Evolutionary conservation across 139 green algal genomes (phyloP).

Genomic region (Gonium pectorale): DNA sequence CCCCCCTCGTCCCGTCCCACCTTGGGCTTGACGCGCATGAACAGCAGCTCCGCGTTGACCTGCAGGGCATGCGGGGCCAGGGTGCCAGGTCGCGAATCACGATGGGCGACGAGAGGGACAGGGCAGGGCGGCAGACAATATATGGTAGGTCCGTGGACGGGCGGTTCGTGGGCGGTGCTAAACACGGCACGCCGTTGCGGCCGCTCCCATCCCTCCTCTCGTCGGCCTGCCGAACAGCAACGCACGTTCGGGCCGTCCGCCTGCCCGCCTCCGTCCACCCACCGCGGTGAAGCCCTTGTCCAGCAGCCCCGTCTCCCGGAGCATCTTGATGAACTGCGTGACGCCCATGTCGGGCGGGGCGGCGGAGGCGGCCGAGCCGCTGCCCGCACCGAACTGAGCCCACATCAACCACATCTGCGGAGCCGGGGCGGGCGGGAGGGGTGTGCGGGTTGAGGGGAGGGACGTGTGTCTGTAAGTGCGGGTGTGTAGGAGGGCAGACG

Average conservation of each 20-base stretch:
- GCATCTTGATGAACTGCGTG: slow-evolving; percentile 76
- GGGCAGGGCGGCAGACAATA: too few relatives aligned
- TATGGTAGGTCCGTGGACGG: too few relatives aligned
- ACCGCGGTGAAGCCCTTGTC: slow-evolving; percentile 39
- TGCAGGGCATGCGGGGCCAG: too few relatives aligned
- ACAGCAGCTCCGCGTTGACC: slow-evolving; percentile 76
- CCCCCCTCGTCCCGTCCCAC: slow-evolving; percentile 18
- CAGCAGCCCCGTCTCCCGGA: slow-evolving; percentile 69
- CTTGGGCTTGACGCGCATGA: slow-evolving; percentile 69
- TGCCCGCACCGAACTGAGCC: slow-evolving; percentile 52
- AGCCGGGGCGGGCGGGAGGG: not conserved
- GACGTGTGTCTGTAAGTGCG: not conserved
- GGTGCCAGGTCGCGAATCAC: too few relatives aligned
- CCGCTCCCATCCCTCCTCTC: too few relatives aligned
- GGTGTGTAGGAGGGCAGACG: too few relatives aligned
- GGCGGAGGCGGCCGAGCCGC: not conserved
- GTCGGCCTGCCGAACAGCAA: too few relatives aligned
- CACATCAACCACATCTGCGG: slow-evolving; percentile 55
- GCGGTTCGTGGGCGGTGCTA: too few relatives aligned
- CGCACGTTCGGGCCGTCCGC: too few relatives aligned
- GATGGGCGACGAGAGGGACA: too few relatives aligned
- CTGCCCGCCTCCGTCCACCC: slow-evolving; percentile 48
- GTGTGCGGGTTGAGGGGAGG: not conserved
- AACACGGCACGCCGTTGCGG: too few relatives aligned
- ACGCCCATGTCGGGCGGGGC: slow-evolving; percentile 53